A percentile compares a stretch with the other conserved stretches of the same genome.
These are phyloP conservation scores for Durio zibethinus DNA, from an alignment of 345 rosid genomes.

Conservation along the genomic window DNA sequence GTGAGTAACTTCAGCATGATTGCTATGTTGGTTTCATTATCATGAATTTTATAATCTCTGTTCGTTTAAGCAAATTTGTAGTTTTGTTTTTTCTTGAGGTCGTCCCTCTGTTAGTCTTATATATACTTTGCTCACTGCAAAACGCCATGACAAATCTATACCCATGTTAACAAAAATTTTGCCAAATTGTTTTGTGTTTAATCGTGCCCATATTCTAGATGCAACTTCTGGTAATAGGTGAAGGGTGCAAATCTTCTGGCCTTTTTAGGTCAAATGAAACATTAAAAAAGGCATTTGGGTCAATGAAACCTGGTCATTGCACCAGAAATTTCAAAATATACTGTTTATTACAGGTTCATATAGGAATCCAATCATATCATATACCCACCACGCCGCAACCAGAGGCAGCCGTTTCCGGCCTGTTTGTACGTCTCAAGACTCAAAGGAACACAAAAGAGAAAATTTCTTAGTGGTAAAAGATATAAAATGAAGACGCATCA, in stretches of 20 bases:
- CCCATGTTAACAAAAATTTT: background rate
- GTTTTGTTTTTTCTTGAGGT: background rate
- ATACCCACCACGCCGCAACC: background rate
- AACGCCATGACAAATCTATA: no score
- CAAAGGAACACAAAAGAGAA: background rate
- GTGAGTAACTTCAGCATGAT: background rate
- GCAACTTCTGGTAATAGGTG: background rate
- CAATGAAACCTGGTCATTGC: background rate
- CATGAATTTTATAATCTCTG: background rate
- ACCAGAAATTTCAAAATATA: background rate
- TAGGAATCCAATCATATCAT: conserved; percentile 16
- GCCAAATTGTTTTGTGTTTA: background rate
- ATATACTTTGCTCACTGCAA: no score
- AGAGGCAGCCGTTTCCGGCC: conserved; percentile 6
- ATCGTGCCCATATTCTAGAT: background rate
- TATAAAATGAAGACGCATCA: background rate
- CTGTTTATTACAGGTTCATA: conserved; percentile 8
- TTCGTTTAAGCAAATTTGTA: background rate
- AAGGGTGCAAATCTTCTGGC: background rate
- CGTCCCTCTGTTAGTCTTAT: no score
- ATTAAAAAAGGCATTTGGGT: background rate
- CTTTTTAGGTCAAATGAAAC: background rate
- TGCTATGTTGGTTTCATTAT: background rate
- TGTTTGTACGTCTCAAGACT: background rate
- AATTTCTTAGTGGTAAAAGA: background rate